phyloP scores from a whole-genome alignment of 768 basidiomycete species.

The Leccinum variicolor region DNA sequence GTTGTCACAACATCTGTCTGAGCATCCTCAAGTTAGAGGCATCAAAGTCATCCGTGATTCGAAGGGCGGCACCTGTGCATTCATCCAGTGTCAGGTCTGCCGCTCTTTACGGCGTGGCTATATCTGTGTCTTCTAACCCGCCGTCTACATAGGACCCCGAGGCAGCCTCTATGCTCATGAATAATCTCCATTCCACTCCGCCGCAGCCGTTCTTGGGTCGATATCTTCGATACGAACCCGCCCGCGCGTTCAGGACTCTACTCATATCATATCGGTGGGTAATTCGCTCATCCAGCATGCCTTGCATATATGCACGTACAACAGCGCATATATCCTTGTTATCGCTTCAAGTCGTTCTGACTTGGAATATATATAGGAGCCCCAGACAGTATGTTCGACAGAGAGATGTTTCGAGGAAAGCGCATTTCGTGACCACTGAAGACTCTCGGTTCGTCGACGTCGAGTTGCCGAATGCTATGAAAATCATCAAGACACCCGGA shows the following conservation, averaged over 20 bases:
- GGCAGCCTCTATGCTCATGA: conserved; percentile 56
- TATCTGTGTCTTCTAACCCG: not conserved
- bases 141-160: conserved; percentile 44
- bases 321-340: conserved; percentile 22
- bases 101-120: not conserved
- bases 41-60: conserved; percentile 72
- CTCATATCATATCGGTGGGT: conserved; percentile 71
- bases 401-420: conserved; percentile 14
- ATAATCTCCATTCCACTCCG: conserved; percentile 50
- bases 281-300: not conserved
- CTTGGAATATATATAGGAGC: conserved; percentile 7
- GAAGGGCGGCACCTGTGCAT: conserved; percentile 78
- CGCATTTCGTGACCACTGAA: conserved; percentile 8
- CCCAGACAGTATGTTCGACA: conserved; percentile 22
- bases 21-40: conserved; percentile 60
- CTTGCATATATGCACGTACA: conserved; percentile 12
- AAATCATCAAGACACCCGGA: conserved; percentile 49
- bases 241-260: conserved; percentile 71
- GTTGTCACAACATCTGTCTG: conserved; percentile 64
- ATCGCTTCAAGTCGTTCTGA: conserved; percentile 5
- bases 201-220: conserved; percentile 71
- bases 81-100: conserved; percentile 79
- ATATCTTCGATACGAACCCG: conserved; percentile 71
- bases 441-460: conserved; percentile 37
- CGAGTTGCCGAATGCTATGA: conserved; percentile 58